These are phyloP conservation scores for Pyrenula aspistea DNA, from an alignment of 495 filamentous ascomycete genomes.

Conservation along the genomic window DNA sequence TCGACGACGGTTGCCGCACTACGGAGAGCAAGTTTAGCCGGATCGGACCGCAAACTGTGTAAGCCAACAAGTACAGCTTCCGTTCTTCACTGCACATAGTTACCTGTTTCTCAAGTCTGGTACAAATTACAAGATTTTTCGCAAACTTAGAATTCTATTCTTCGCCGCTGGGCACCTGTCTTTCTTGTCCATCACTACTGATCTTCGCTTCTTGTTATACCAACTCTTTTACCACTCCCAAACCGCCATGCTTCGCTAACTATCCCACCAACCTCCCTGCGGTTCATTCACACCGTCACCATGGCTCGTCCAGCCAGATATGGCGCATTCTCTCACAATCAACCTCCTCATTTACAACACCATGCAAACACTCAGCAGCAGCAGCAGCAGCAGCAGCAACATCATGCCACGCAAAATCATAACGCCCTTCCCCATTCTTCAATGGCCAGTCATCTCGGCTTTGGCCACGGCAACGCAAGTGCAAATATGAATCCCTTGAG, in stretches of 20 bases:
- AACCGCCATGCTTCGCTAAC: too few relatives aligned
- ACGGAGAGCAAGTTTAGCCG: neutral
- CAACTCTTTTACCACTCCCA: too few relatives aligned
- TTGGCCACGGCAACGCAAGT: slow-evolving; percentile 46
- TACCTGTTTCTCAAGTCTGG: too few relatives aligned
- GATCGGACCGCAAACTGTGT: neutral
- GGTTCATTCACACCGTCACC: too few relatives aligned
- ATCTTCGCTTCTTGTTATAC: too few relatives aligned
- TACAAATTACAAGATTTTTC: too few relatives aligned
- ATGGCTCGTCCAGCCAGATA: slow-evolving; percentile 24
- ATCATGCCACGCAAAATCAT: slow-evolving; percentile 39
- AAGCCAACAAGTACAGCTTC: neutral
- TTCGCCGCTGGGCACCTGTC: too few relatives aligned
- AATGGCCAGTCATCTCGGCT: slow-evolving; percentile 45
- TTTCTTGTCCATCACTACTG: too few relatives aligned
- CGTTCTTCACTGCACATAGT: neutral
- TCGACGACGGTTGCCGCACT: too few relatives aligned
- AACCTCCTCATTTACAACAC: slow-evolving; percentile 25
- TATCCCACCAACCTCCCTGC: too few relatives aligned
- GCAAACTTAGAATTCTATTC: too few relatives aligned
- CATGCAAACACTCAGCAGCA: slow-evolving; percentile 16
- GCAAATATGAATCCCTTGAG: slow-evolving; percentile 46
- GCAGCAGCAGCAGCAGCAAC: slow-evolving; percentile 21
- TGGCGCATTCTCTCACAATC: slow-evolving; percentile 38
- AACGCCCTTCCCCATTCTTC: slow-evolving; percentile 45